Evolutionary conservation across 495 filamentous ascomycete genomes (phyloP).

Genomic region (Tuber calosporum): DNA sequence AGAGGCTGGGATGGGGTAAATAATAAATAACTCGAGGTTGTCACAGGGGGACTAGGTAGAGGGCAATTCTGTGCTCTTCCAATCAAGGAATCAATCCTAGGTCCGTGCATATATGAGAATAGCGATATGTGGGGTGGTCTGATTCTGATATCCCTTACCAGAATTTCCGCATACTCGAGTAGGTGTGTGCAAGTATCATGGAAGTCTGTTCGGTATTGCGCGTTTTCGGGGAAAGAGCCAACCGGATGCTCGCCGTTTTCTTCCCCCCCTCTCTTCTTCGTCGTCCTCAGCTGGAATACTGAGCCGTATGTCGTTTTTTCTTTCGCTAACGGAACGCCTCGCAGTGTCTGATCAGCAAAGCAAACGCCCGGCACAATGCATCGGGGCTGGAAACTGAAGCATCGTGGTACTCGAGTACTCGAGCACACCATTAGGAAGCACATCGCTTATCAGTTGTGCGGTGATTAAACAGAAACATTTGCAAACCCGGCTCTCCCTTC

Average conservation of each 20-base stretch:
- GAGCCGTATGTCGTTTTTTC: background rate
- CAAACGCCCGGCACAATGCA: background rate
- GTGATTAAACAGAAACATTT: background rate
- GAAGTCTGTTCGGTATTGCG: background rate
- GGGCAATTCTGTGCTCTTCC: background rate
- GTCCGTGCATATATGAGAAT: background rate
- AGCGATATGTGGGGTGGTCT: background rate
- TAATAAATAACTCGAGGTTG: background rate
- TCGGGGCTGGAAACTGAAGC: background rate
- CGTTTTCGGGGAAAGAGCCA: background rate
- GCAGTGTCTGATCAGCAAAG: slow-evolving; percentile 4
- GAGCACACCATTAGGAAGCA: background rate
- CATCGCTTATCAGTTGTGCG: background rate
- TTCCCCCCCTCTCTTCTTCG: background rate
- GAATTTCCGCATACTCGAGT: background rate
- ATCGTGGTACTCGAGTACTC: background rate
- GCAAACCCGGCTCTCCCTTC: background rate
- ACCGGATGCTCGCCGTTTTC: slow-evolving; percentile 2
- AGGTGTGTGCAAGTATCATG: too few relatives aligned
- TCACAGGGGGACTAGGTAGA: background rate
- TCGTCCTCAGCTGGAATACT: background rate
- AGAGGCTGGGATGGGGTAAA: background rate
- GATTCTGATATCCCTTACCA: background rate
- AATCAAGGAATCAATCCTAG: background rate
- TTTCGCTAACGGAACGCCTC: background rate